Conservation (phyloP, 1,284 basidiomycete species). For the Rhizoctonia solani region DNA sequence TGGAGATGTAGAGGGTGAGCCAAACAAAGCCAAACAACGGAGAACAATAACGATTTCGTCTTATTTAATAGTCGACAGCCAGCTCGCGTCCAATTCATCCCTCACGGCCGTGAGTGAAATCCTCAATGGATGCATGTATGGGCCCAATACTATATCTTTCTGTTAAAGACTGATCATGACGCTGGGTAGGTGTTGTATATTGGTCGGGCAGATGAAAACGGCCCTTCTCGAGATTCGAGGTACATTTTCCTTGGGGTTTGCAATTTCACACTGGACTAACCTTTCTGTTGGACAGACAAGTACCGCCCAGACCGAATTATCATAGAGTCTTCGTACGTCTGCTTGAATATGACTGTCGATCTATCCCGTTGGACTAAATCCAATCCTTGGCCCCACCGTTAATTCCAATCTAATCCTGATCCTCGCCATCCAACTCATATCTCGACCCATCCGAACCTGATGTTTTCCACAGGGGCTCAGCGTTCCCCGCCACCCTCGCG, state of each 20-base stretch:
- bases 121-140: constrained; percentile 88
- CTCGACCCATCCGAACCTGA: no score
- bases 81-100: constrained; percentile 80
- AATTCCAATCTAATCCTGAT: background rate
- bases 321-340: constrained; percentile 84
- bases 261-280: background rate
- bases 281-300: constrained; percentile 68
- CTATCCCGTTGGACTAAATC: background rate
- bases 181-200: constrained; percentile 74
- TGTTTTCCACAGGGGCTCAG: constrained; percentile 74
- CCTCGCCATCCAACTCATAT: background rate
- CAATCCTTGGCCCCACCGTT: background rate
- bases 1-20: constrained; percentile 74
- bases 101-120: constrained; percentile 87
- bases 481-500: constrained; percentile 86
- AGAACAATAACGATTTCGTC: constrained; percentile 29
- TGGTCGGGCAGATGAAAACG: constrained; percentile 89
- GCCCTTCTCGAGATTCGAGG: constrained; percentile 85
- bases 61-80: constrained; percentile 73
- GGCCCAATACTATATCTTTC: constrained; percentile 12
- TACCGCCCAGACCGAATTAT: constrained; percentile 85
- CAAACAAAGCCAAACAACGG: constrained; percentile 7
- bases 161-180: background rate
- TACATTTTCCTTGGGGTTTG: constrained; percentile 43
- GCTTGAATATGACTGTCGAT: no score